Evolutionary conservation across 2,329 filamentous ascomycete genomes (phyloP), one percentile per base, ranked within the genome.

Genomic region (Teratosphaeriaceae sp.): DNA sequence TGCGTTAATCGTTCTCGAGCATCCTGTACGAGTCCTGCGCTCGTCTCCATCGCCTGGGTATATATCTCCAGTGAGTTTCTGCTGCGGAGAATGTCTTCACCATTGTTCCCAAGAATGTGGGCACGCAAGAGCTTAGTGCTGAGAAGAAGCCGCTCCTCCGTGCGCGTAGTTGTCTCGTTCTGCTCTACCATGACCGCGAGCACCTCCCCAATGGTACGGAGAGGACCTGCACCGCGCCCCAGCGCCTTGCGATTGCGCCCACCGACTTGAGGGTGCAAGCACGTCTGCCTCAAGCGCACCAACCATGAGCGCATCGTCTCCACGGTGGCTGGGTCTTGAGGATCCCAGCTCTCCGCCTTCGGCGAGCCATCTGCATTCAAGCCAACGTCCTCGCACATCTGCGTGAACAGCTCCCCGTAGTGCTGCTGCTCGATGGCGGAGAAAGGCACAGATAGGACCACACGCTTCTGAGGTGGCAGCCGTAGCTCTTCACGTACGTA

Each of bases 121-220:
- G 87, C 90, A 42, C 79, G 74, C 13, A 74, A 76, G 34, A 95
- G 68, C 48, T 78, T 79, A 5, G 94, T 70, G 37, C 83, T 72
- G 1, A 73, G 67, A 40, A 87, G 76, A 2, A 72, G 68, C 40
- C 88, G 78, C 57, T 92, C 82, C 45, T 90, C 82, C 0, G 74
- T 65, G 40, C 82, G 77, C 44, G 90, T 76, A 1, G 67, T 61
- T 5, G 70, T 70, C 44, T 90, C 85, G 33, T 84, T 88, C 57
- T 90, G 82, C 43, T 95, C 88, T 45, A 96, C 83, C 90, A 98
- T 96, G 3, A 83, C 80, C 50, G 88, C 82, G 9, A 98, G 70
- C 1, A 97, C 90, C 62, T 97, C 86, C 15, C 82, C 78, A 1
- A 95, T 83, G 0, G 89, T 94, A 11, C 85, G 76, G 50, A 96